phyloP scores from a whole-genome alignment of 768 basidiomycete species.

The Termitomyces sp. region DNA sequence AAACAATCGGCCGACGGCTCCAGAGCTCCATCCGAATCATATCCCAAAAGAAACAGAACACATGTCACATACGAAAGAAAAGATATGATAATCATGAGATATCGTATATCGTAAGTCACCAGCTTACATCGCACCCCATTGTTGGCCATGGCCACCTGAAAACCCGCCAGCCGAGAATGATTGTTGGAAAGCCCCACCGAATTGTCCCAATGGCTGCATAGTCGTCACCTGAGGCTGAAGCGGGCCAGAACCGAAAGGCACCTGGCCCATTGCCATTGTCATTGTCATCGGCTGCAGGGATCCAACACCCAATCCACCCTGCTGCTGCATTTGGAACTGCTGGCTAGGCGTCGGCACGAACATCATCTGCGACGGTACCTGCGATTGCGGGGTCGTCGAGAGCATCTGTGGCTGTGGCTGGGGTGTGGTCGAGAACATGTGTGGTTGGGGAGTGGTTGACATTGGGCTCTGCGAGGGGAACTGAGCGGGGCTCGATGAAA shows the following conservation, averaged over 20 bases:
- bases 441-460: constrained; percentile 21
- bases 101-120: background rate
- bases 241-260: background rate
- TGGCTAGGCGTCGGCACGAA: constrained; percentile 25
- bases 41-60: background rate
- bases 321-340: constrained; percentile 27
- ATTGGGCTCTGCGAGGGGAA: constrained; percentile 35
- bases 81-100: no score
- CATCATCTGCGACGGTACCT: constrained; percentile 22
- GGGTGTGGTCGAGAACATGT: constrained; percentile 20
- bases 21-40: background rate
- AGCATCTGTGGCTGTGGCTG: constrained; percentile 36
- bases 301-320: constrained; percentile 12
- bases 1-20: background rate
- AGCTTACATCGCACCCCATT: constrained; percentile 39
- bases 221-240: constrained; percentile 4
- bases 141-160: constrained; percentile 24
- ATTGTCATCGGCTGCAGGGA: constrained; percentile 10
- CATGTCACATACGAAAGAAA: background rate
- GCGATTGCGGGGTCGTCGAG: constrained; percentile 25
- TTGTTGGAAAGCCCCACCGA: constrained; percentile 20
- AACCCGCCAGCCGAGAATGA: constrained; percentile 13
- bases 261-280: constrained; percentile 9
- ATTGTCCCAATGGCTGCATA: constrained; percentile 24
- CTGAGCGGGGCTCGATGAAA: constrained; percentile 33